phyloP scores from a whole-genome alignment of 179 eudicot species.

The Spergularia azorica region DNA sequence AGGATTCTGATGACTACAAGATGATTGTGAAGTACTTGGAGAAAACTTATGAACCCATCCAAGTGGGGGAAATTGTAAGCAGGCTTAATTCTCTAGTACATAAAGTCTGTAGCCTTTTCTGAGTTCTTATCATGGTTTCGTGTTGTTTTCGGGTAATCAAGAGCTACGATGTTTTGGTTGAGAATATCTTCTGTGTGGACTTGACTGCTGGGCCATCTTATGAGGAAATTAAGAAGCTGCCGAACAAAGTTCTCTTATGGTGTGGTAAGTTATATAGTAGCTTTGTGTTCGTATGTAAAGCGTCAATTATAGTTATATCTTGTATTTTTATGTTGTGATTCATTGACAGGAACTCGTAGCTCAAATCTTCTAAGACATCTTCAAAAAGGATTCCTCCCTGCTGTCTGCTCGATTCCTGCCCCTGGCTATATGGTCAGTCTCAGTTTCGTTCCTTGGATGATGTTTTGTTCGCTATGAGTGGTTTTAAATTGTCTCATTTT shows the following conservation, averaged over 20 bases:
- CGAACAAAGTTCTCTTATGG: conserved; percentile 84
- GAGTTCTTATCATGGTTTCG: not conserved
- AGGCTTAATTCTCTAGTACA: not conserved
- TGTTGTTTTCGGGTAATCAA: conserved; percentile 10
- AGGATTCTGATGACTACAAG: conserved; percentile 66
- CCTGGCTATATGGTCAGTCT: conserved; percentile 75
- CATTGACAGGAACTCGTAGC: conserved; percentile 60
- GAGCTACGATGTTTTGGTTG: conserved; percentile 75
- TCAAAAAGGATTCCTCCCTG: conserved; percentile 77
- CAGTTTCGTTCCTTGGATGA: not conserved
- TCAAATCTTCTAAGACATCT: conserved; percentile 78
- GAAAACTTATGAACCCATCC: conserved; percentile 72
- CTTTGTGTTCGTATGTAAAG: not conserved
- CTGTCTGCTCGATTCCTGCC: conserved; percentile 64
- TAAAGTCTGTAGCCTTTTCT: no score
- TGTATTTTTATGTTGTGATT: not conserved
- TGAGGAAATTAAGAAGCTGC: conserved; percentile 66
- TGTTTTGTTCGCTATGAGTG: no score
- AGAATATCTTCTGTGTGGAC: conserved; percentile 64
- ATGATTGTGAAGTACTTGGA: conserved; percentile 74
- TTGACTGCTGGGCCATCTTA: conserved; percentile 62
- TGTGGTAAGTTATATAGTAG: conserved; percentile 52
- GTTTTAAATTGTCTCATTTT: not conserved
- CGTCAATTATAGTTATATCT: no score
- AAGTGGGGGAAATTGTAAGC: conserved; percentile 73